Conservation (phyloP, 805 yeast species). For the Candida insectorum region DNA sequence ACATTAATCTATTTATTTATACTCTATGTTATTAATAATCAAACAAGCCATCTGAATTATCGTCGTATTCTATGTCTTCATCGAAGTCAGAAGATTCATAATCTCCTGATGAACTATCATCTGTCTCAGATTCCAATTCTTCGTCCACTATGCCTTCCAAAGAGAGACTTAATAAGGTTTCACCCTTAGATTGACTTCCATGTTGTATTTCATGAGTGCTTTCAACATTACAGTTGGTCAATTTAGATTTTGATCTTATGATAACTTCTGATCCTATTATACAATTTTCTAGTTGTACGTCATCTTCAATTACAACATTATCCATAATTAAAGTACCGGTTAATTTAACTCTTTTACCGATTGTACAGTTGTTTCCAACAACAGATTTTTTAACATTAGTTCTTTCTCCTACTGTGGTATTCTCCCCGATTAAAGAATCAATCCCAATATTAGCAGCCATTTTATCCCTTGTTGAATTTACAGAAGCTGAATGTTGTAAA, state of each 20-base stretch:
- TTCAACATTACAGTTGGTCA: conserved; percentile 83
- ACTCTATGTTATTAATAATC: conserved; percentile 35
- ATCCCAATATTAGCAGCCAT: conserved; percentile 76
- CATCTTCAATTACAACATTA: conserved; percentile 73
- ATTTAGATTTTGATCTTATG: conserved; percentile 61
- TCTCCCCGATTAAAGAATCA: conserved; percentile 75
- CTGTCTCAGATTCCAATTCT: conserved; percentile 29
- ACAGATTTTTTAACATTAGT: conserved; percentile 85
- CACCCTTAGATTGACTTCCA: conserved; percentile 56
- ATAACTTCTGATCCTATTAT: conserved; percentile 69
- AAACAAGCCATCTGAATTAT: conserved; percentile 50
- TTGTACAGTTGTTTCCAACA: conserved; percentile 66
- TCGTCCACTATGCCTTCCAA: conserved; percentile 40
- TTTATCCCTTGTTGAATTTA: conserved; percentile 37
- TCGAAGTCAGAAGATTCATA: conserved; percentile 21
- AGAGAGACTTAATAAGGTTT: conserved; percentile 46
- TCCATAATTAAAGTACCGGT: conserved; percentile 82
- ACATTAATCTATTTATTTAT: too few relatives aligned
- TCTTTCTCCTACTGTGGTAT: conserved; percentile 70
- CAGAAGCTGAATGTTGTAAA: too few relatives aligned
- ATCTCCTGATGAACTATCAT: conserved; percentile 25
- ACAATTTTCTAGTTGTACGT: conserved; percentile 78
- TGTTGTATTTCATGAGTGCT: conserved; percentile 66
- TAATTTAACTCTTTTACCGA: conserved; percentile 85
- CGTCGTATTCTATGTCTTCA: conserved; percentile 52